Base-by-base conservation (phyloP, 208 protist genomes). In the Leishmania martiniquensis region DNA sequence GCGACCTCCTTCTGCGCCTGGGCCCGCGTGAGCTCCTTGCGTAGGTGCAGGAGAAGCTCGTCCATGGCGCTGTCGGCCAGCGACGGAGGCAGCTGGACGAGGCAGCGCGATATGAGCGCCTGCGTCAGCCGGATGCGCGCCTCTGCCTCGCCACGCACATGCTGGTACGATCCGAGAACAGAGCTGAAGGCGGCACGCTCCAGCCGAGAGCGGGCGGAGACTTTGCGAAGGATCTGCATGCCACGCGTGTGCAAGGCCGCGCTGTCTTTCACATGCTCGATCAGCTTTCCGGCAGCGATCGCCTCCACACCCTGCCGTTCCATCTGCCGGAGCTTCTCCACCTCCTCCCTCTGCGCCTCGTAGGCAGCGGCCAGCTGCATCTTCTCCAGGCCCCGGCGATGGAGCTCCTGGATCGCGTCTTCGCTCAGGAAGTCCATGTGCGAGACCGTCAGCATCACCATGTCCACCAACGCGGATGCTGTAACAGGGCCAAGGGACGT, bases 261-360 rank as follows among this genome's bases (percentile, higher is more conserved):
- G 67, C 84, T 89, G 52, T 91, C 83, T 78, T 91, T 90, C 34
- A 94, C 86, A 54, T 92, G 88, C 75, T 88, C 86, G 22, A 96
- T 80, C 42, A 96, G 80, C 60, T 86, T 78, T 32, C 84, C 83
- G 0, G 89, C 82, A 1, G 90, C 78, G 75, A 96, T 93, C 0
- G 82, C 85, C 78, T 96, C 90, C 37, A 96, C 89, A n/a, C 90
- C 90, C 72, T 92, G 85, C 25, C 83, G 89, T 66, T 96, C 92
- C 67, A 94, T 82, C 57, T 73, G 75, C 45, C 87, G 87, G 32
- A 85, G 71, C 42, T 91, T 90, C 70, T 92, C 85, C n/a, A 92
- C 44, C 81, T 96, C 92, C 54, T 89, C 92, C 29, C 78, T 71
- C 72, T 96, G 92, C 4, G 92, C 92, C 15, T 79, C 81, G 57